Conservation (phyloP, 2,329 filamentous ascomycete genomes). For the Cladosporium colombiae region DNA sequence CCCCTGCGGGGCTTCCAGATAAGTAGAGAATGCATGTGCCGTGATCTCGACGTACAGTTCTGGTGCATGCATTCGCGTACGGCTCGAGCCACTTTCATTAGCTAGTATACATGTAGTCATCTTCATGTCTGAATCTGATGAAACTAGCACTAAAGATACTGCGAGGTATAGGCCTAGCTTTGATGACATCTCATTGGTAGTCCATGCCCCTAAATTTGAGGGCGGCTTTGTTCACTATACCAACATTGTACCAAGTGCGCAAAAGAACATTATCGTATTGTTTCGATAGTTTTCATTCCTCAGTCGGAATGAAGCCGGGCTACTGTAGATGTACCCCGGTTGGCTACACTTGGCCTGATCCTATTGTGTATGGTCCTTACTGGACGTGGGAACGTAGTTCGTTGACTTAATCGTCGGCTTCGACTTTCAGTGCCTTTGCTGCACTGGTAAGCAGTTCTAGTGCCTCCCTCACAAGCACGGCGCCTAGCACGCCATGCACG, state of each 20-base stretch:
- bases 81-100: no score
- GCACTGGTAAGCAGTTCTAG: not conserved
- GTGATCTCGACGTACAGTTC: not conserved
- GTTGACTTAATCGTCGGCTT: not conserved
- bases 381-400: not conserved
- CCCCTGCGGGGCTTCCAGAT: not conserved
- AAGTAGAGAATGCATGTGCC: not conserved
- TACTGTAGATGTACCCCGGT: not conserved
- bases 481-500: not conserved
- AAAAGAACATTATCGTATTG: not conserved
- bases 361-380: not conserved
- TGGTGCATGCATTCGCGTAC: not conserved
- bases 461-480: not conserved
- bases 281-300: not conserved
- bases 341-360: not conserved
- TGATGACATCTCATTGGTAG: no score
- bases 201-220: no score
- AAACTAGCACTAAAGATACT: no score
- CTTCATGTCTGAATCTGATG: no score
- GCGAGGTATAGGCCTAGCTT: no score
- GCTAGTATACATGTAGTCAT: no score
- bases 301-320: not conserved
- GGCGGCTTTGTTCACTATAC: not conserved
- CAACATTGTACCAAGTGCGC: not conserved
- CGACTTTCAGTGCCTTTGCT: not conserved